Percentiles rank a stretch among this genome's conserved stretches.
Conservation (phyloP, 2,329 filamentous ascomycete species). For the Epichloe typhina region DNA sequence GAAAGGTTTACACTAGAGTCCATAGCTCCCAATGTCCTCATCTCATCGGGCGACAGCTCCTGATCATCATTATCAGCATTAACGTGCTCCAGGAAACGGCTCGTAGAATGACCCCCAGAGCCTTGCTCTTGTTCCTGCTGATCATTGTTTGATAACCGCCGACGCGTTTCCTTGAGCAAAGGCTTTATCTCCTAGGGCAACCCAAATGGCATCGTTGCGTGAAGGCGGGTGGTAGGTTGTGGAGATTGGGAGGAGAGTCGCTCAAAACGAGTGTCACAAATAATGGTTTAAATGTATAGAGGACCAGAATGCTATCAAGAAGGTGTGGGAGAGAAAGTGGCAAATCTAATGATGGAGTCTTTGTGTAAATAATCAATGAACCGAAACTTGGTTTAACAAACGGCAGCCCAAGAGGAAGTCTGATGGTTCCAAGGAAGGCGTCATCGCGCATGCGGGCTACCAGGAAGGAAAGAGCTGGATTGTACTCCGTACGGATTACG, state of each 20-base stretch:
- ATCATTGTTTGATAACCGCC: not conserved
- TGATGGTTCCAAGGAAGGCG: not conserved
- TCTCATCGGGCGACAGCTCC: not conserved
- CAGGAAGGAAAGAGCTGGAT: not conserved
- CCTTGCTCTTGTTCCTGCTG: not conserved
- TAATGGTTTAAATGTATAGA: not conserved
- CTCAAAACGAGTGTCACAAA: not conserved
- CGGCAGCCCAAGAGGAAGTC: not conserved
- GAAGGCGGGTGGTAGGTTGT: not conserved
- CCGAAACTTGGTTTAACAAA: not conserved
- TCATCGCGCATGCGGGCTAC: not conserved
- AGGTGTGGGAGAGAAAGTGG: not conserved
- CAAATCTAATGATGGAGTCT: not conserved
- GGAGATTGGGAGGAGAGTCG: not conserved
- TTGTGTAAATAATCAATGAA: not conserved
- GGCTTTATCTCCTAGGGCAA: conserved; percentile 1
- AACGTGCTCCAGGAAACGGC: not conserved
- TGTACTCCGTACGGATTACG: no score
- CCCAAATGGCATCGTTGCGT: conserved; percentile 1
- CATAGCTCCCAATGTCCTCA: not conserved
- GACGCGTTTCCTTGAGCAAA: conserved; percentile 1
- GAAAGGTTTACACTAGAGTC: not conserved
- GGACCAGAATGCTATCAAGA: not conserved
- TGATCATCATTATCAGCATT: not conserved
- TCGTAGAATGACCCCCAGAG: not conserved